phyloP scores from a whole-genome alignment of 306 rosid species.

The Lathyrus aphaca region DNA sequence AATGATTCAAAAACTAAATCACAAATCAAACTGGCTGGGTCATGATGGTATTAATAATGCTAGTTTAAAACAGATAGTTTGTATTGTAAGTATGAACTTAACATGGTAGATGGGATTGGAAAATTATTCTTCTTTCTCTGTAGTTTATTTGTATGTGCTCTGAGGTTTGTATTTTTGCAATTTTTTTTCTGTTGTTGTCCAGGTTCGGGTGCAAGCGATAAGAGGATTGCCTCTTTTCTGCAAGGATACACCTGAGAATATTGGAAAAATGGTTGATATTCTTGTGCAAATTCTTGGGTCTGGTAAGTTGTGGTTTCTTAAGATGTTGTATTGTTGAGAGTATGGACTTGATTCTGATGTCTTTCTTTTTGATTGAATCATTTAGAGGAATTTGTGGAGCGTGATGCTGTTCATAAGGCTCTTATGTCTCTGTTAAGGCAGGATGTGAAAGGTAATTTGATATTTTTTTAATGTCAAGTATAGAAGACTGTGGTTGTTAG shows the following conservation, averaged over 20 bases:
- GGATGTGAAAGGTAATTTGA: constrained; percentile 83
- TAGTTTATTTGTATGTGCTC: constrained; percentile 12
- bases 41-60: too few species aligned
- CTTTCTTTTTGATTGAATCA: constrained; percentile 30
- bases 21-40: too few species aligned
- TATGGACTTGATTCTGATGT: constrained; percentile 41
- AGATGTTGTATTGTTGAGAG: constrained; percentile 5
- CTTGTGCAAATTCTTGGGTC: constrained; percentile 87
- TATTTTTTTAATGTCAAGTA: constrained; percentile 6
- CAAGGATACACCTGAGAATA: constrained; percentile 90
- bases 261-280: constrained; percentile 87
- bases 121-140: not conserved
- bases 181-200: constrained; percentile 32
- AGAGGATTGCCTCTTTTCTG: constrained; percentile 98
- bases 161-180: constrained; percentile 1
- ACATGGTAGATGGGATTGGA: not conserved
- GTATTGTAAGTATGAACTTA: not conserved
- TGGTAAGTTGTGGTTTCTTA: constrained; percentile 52
- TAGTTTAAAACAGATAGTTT: too few species aligned
- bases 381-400: constrained; percentile 98
- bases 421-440: constrained; percentile 94
- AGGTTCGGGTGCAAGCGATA: constrained; percentile 99
- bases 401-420: constrained; percentile 97
- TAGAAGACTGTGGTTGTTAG: constrained; percentile 16
- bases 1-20: too few species aligned